A percentile compares a stretch with the other conserved stretches of the same genome.
These are phyloP conservation scores for Juglanconis sp. DNA, from an alignment of 2,329 filamentous ascomycete genomes.

Conservation along the genomic window DNA sequence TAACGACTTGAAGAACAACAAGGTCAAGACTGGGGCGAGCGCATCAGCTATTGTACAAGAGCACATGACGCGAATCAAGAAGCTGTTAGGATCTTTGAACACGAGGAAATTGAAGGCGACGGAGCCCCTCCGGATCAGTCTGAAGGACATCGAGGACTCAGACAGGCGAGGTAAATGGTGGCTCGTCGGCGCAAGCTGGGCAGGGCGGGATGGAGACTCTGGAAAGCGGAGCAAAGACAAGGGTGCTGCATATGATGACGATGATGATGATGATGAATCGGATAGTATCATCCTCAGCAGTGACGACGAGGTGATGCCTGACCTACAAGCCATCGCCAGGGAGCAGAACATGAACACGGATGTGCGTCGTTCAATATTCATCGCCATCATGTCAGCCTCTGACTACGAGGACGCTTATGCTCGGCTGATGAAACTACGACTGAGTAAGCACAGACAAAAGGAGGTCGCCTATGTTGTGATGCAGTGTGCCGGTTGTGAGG, in stretches of 20 bases:
- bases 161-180: constrained; percentile 96
- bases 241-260: constrained; percentile 28
- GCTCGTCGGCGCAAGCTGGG: constrained; percentile 94
- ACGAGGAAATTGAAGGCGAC: constrained; percentile 63
- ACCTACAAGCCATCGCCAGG: constrained; percentile 70
- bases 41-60: constrained; percentile 74
- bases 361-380: constrained; percentile 85
- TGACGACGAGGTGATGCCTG: constrained; percentile 55
- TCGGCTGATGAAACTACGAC: constrained; percentile 73
- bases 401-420: constrained; percentile 82
- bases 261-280: constrained; percentile 36
- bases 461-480: constrained; percentile 87
- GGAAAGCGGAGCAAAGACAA: constrained; percentile 19
- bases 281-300: constrained; percentile 27
- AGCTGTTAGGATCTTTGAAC: constrained; percentile 77
- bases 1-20: constrained; percentile 91
- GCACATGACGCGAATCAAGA: constrained; percentile 85
- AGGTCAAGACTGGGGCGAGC: constrained; percentile 70
- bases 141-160: constrained; percentile 77
- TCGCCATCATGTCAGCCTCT: constrained; percentile 79
- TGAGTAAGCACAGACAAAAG: constrained; percentile 81
- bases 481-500: constrained; percentile 80
- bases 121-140: constrained; percentile 77
- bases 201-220: constrained; percentile 34
- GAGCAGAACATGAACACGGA: constrained; percentile 85